Base-by-base conservation (phyloP, 768 basidiomycete genomes). In the Russula ochroleuca region DNA sequence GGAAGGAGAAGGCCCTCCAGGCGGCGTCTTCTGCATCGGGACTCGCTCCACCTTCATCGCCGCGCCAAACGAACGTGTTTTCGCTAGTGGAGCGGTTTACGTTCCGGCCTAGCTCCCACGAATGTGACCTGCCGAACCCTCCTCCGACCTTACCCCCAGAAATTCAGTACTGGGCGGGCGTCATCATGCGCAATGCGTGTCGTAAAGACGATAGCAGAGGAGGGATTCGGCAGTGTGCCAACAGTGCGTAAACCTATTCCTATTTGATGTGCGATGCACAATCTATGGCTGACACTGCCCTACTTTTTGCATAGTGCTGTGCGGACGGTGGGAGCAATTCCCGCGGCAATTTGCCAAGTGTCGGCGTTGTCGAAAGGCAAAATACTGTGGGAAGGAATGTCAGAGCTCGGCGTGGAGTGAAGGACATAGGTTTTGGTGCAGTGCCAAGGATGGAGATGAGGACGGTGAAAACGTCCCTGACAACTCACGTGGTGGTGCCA, bases 121-220 rank as follows among this genome's bases (percentile, higher is more conserved):
- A 95, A 71, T 83, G 82, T 21, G 85, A 87, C 66, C 77, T 87
- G 58, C 83, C 83, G 6, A 85, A 84, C 59, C 84, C 86, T 0
- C 86, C 76, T 5, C 87, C 88, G 3, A 80, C 85, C 53, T 76
- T 94, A 8, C 93, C 94, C 0, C 79, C 81, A 11, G 96, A 98
- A 73, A 96, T 99, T 25, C 93, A 97, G 75, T 97, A 98, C 70
- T 98, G 97, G 97, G 97, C 96, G 0, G 94, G 94, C 3, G 96
- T 98, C n/a, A 97, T 98, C 71, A 99, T 98, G 97, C 83, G 97
- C 57, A 99, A 99, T 73, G 97, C 97, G 14, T 99, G 97, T 76
- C 80, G 96, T 72, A 98, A 99, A 78, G 97, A 98, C 69, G 96
- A 98, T 67, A 85, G 81, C 54, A 78, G 87, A 40, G 94, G 94